Evolutionary conservation across 208 protist genomes (phyloP).

Genomic region (Histomonas meleagridis): DNA sequence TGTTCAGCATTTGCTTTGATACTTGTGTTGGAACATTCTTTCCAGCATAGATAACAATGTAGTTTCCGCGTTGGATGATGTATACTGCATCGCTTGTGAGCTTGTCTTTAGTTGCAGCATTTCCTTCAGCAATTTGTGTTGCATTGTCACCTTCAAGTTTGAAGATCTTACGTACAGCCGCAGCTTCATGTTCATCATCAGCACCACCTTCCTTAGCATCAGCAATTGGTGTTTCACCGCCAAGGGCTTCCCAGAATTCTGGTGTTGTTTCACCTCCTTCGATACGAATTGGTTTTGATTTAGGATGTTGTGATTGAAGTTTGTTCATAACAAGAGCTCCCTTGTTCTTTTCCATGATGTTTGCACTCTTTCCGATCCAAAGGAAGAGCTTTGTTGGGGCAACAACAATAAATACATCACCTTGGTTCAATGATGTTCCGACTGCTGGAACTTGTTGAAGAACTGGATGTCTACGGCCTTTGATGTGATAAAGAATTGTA

Average conservation of each 20-base stretch:
- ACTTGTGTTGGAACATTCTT: background rate
- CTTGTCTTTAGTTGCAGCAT: background rate
- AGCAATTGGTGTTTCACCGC: background rate
- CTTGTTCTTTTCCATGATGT: background rate
- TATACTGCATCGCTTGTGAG: background rate
- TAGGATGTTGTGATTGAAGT: background rate
- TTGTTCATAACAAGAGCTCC: background rate
- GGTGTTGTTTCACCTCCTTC: background rate
- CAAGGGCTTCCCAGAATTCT: background rate
- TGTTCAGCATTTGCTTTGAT: background rate
- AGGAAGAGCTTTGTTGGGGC: background rate
- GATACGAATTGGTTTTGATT: background rate
- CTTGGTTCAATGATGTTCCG: background rate
- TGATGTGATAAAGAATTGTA: background rate
- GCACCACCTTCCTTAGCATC: background rate
- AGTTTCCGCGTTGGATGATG: background rate
- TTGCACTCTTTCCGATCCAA: constrained; percentile 18
- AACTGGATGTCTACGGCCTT: background rate
- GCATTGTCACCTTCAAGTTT: background rate
- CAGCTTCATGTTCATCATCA: background rate
- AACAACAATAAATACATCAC: background rate
- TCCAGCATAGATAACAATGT: background rate
- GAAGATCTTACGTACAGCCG: no score
- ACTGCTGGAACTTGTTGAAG: background rate
- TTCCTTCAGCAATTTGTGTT: background rate